Evolutionary conservation across 495 filamentous ascomycete genomes (phyloP).

Genomic region (Geoglossum glabrum): DNA sequence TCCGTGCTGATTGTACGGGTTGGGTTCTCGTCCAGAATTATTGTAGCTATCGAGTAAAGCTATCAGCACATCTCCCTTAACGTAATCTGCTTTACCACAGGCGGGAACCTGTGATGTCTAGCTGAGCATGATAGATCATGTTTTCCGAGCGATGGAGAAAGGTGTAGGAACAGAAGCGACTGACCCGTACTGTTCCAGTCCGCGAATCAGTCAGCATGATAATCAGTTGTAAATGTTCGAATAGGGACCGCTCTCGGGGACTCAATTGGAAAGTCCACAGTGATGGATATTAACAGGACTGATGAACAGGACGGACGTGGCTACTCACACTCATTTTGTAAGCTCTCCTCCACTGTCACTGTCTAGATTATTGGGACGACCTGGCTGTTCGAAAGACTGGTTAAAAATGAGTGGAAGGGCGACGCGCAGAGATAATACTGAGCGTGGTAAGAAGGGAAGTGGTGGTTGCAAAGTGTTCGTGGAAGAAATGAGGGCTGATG

Average conservation of each 20-base stretch:
- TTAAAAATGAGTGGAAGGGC: background rate
- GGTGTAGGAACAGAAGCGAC: constrained; percentile 2
- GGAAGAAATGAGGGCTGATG: no score
- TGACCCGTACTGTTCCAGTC: constrained; percentile 11
- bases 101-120: constrained; percentile 8
- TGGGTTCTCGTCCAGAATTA: constrained; percentile 25
- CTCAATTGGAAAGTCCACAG: background rate
- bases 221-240: background rate
- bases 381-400: background rate
- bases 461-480: background rate
- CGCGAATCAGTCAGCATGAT: background rate
- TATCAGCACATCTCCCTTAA: background rate
- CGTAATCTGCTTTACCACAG: constrained; percentile 6
- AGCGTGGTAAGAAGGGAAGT: background rate
- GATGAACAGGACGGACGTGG: background rate
- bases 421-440: background rate
- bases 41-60: constrained; percentile 21
- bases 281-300: background rate
- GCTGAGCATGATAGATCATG: background rate
- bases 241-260: background rate
- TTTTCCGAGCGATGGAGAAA: background rate
- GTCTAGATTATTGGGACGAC: background rate
- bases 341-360: background rate
- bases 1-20: constrained; percentile 29
- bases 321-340: background rate